Evolutionary conservation across 495 filamentous ascomycete species (phyloP).

Genomic region (Trichoderma parareesei): DNA sequence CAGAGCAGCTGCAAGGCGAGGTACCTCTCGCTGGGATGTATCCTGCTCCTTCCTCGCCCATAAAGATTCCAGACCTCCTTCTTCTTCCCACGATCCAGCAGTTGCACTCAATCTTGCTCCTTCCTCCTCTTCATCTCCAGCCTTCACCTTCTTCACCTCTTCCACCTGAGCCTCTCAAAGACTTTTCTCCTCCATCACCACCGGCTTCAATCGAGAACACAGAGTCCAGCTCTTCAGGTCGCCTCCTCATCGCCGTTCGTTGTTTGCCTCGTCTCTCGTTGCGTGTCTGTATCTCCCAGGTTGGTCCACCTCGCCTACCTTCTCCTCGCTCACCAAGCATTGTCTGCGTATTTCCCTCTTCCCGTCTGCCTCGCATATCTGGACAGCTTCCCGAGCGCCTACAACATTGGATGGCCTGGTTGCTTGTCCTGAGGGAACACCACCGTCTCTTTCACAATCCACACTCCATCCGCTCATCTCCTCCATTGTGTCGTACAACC

Average conservation of each 20-base stretch:
- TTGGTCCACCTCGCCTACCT: slow-evolving; percentile 7
- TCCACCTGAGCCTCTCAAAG: neutral
- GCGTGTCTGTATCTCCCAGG: slow-evolving; percentile 3
- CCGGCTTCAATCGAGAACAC: neutral
- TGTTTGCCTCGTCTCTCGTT: slow-evolving; percentile 3
- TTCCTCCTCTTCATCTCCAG: neutral
- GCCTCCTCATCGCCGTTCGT: neutral
- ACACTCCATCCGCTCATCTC: neutral
- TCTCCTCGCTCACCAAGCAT: neutral
- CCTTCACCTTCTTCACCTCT: neutral
- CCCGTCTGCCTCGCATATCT: slow-evolving; percentile 1
- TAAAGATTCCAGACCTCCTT: neutral
- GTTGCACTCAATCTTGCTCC: neutral
- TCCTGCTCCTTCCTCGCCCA: neutral
- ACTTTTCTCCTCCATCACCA: neutral
- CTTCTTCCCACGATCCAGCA: neutral
- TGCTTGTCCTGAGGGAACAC: slow-evolving; percentile 5
- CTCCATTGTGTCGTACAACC: neutral
- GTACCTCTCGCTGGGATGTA: neutral
- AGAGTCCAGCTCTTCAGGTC: neutral
- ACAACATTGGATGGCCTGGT: neutral
- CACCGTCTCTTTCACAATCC: neutral
- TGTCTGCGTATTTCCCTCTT: neutral
- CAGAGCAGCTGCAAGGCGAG: neutral
- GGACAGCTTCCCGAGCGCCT: neutral